Conservation (phyloP, 139 green algal genomes). For the Chlorella sp. region DNA sequence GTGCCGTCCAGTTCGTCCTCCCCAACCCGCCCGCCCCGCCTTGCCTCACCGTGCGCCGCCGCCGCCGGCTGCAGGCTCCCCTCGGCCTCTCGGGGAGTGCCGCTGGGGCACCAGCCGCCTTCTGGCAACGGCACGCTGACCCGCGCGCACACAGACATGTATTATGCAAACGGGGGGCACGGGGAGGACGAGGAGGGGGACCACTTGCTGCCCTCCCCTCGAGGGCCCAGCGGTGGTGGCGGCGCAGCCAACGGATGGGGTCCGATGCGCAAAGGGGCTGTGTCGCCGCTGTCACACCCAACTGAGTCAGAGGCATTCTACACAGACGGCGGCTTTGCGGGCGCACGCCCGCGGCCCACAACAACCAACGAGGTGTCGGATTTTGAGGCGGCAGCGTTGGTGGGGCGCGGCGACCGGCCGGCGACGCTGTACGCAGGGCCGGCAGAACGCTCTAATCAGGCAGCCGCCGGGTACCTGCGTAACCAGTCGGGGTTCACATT, state of each 20-base stretch:
- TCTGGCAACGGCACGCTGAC: not conserved
- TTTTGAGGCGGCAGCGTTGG: not conserved
- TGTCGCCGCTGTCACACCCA: not conserved
- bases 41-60: not conserved
- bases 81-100: not conserved
- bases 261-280: not conserved
- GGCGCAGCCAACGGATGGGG: not conserved
- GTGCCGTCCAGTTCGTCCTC: too few species aligned
- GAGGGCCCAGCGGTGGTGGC: not conserved
- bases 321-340: not conserved
- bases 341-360: not conserved
- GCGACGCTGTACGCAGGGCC: conserved; percentile 11
- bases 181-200: not conserved
- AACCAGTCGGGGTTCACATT: conserved; percentile 26
- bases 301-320: not conserved
- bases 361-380: conserved; percentile 16
- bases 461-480: conserved; percentile 10
- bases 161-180: not conserved
- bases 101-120: not conserved
- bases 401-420: not conserved
- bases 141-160: not conserved
- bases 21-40: not conserved
- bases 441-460: conserved; percentile 20
- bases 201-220: too few species aligned
- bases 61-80: not conserved